Conservation (phyloP, 768 basidiomycete species). For the Kwoniella europaea region DNA sequence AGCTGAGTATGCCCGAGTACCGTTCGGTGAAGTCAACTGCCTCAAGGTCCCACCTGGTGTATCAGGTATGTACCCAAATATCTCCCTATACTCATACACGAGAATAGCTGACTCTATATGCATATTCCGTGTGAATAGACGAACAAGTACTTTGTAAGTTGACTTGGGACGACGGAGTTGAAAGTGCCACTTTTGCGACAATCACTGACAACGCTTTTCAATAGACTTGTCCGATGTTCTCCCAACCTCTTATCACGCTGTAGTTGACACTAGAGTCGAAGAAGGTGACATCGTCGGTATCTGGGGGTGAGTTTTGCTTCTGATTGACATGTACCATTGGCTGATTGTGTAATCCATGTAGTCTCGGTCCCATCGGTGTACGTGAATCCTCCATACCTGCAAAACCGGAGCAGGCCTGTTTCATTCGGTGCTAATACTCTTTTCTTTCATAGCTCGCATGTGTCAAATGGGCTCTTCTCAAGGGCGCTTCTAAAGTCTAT, state of each 20-base stretch:
- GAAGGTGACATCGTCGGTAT: constrained; percentile 73
- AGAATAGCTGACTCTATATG: constrained; percentile 4
- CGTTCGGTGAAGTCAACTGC: constrained; percentile 69
- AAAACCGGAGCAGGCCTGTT: neutral
- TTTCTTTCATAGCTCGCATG: constrained; percentile 42
- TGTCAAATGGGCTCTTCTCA: constrained; percentile 68
- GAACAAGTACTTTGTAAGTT: constrained; percentile 44
- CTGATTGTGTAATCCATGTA: constrained; percentile 11
- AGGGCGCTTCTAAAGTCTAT: constrained; percentile 73
- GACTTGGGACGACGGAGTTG: neutral
- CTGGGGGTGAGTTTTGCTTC: constrained; percentile 63
- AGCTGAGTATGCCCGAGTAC: constrained; percentile 73
- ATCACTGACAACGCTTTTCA: neutral
- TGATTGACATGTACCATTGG: neutral
- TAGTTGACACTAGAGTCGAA: constrained; percentile 74
- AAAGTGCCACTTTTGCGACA: neutral
- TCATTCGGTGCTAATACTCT: constrained; percentile 35
- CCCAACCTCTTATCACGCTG: constrained; percentile 74
- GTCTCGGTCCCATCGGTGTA: constrained; percentile 69
- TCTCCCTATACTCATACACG: neutral
- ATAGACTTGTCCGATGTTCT: constrained; percentile 63
- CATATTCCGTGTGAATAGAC: constrained; percentile 16
- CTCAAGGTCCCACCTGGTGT: constrained; percentile 72
- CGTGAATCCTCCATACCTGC: constrained; percentile 39
- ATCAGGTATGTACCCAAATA: constrained; percentile 65